Conservation (phyloP, 495 filamentous ascomycete genomes). For the Collariella sp. region DNA sequence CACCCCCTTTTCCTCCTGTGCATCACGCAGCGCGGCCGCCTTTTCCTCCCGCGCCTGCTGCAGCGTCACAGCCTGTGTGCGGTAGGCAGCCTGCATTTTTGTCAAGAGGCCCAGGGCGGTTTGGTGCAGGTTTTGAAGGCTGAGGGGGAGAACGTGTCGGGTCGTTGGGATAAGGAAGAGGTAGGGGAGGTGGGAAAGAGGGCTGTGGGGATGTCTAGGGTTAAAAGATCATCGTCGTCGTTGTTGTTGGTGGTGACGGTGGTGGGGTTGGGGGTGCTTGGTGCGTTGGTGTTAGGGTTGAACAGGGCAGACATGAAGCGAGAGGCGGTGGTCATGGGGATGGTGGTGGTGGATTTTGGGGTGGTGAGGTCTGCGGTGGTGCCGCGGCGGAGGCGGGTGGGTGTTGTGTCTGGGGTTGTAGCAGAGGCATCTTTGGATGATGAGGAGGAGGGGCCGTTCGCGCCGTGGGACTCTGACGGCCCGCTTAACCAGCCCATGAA, state of each 20-base stretch:
- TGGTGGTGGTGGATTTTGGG: constrained; percentile 28
- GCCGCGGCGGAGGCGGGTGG: constrained; percentile 22
- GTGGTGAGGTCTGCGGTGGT: constrained; percentile 19
- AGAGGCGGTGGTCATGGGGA: constrained; percentile 25
- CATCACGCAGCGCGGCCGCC: constrained; percentile 51
- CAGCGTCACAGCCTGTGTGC: constrained; percentile 49
- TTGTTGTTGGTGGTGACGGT: constrained; percentile 7
- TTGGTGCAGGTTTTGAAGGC: constrained; percentile 61
- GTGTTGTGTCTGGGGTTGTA: constrained; percentile 26
- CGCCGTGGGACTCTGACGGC: background rate
- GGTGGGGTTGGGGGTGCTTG: background rate
- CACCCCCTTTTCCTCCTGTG: constrained; percentile 53
- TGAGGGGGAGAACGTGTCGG: constrained; percentile 52
- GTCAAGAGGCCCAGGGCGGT: constrained; percentile 59
- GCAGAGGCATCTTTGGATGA: background rate
- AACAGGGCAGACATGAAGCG: constrained; percentile 40
- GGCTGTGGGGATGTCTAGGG: constrained; percentile 53
- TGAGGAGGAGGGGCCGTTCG: background rate
- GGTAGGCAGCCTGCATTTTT: constrained; percentile 64
- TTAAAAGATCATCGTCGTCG: constrained; percentile 35
- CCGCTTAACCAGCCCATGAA: constrained; percentile 31
- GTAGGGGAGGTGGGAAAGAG: constrained; percentile 48
- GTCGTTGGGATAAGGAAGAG: constrained; percentile 25
- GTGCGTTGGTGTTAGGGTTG: constrained; percentile 25
- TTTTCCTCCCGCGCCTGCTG: constrained; percentile 54